phyloP scores from a whole-genome alignment of 768 basidiomycete genomes.

The Suillus subalutaceus region DNA sequence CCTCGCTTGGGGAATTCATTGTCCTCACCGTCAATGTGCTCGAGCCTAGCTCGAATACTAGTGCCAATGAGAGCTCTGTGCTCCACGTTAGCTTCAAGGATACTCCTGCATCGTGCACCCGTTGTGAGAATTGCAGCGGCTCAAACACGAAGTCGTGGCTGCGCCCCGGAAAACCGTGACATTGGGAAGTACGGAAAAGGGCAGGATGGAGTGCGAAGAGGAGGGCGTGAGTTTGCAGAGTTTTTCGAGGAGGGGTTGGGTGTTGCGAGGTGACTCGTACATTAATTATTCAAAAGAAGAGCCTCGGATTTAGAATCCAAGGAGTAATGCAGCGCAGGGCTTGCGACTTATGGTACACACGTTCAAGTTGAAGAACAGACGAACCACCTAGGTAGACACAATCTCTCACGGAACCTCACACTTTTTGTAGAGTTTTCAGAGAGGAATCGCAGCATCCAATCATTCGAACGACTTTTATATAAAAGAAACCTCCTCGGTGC shows the following conservation, averaged over 20 bases:
- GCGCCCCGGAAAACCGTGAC: conserved; percentile 90
- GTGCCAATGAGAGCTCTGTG: conserved; percentile 10
- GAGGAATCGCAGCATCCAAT: neutral
- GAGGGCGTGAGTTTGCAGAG: conserved; percentile 67
- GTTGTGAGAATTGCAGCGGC: conserved; percentile 83
- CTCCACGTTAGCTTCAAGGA: conserved; percentile 46
- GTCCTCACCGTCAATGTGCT: conserved; percentile 39
- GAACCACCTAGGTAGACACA: neutral
- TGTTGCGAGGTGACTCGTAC: neutral
- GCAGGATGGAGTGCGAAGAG: conserved; percentile 76
- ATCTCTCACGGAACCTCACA: neutral
- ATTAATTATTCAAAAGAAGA: neutral
- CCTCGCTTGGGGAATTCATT: conserved; percentile 50
- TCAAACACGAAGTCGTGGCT: conserved; percentile 89
- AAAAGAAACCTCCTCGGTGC: no score
- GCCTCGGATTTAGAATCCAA: neutral
- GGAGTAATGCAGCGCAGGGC: neutral
- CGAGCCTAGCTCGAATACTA: conserved; percentile 27
- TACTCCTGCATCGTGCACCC: conserved; percentile 73
- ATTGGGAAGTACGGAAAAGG: conserved; percentile 78
- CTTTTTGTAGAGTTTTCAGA: neutral
- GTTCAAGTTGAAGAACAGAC: neutral
- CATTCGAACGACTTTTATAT: no score
- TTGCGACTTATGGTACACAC: neutral
- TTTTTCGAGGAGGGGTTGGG: conserved; percentile 62